Evolutionary conservation across 352 stramenopile species (phyloP), one percentile per base, ranked within the genome.

Genomic region (Globisporangium carolinianum): DNA sequence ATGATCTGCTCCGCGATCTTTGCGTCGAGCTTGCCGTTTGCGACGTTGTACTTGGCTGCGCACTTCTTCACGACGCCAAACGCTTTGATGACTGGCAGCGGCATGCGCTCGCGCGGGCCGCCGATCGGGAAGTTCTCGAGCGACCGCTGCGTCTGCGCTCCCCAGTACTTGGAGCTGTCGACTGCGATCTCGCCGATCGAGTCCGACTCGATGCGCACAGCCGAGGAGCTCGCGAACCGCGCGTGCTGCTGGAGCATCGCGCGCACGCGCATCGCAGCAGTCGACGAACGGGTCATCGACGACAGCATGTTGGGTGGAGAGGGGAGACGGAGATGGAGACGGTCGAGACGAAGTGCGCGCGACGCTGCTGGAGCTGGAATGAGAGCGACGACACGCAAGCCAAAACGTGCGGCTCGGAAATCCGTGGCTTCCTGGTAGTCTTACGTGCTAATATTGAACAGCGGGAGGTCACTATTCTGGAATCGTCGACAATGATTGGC

Each of bases 91-190:
- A 99, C 79, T 17, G 95, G 79, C 51, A 97, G 65, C 17, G 95
- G 95, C 96, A 99, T 99, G 49, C 83, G 86, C 52, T 92, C 89
- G 46, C 76, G 73, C 4, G 60, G 63, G 24, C 87, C 87, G 38
- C 95, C 95, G 65, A 99, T 98, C 38, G 89, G 89, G 72, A 98
- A 98, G 77, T 98, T 98, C 64, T 91, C 61, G 42, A 98, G 77
- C 38, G 89, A 98, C 62, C 96, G 87, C 80, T 98, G 92, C 12
- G 96, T 99, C 72, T 97, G 91, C 36, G 83, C 91, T n/a, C 91
- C 91, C 86, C 88, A 97, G 61, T 96, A 96, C 64, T 82, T 91
- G 58, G 87, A 73, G 49, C 73, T 61, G 47, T 91, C 84, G 36
- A 96, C 88, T 41, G 91, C 15, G 15, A 96, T 77, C 47, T 90